Base-by-base conservation (phyloP, 108 stramenopile genomes). In the Skeletonema costatum region DNA sequence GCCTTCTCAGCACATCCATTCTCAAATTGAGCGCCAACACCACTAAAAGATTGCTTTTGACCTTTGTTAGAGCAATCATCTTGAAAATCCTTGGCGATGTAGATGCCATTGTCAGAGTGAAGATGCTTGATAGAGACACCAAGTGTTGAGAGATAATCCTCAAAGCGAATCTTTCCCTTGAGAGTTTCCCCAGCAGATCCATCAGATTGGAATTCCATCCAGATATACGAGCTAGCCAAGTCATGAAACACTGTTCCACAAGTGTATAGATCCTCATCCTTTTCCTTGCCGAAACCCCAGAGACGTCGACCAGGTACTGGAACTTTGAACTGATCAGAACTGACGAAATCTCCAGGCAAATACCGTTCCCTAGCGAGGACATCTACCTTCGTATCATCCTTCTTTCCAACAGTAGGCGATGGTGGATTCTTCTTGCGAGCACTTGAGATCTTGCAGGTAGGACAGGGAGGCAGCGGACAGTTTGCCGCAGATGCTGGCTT, bases 231-330 rank as follows among this genome's bases (percentile, higher is more conserved):
- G 32, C 56, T 16, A 10, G 83, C 85, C 31, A 75, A 64, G 42
- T 89, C 83, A 12, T 31, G 16, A 48, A 86, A 89, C 36, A 89
- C 63, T 0, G 88, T 73, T 3, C 85, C 89, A 9, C 85, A 80
- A 14, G 35, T 10, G 6, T 2, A 36, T 36, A 10, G 33, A 2
- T 53, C 16, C 0, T 21, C 16, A 29, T 32, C n/a, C 0, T 56
- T n/a, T 30, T 87, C 85, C 10, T 50, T 58, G 1, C 89, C 89
- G 44, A 46, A 39, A 0, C 78, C 74, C 33, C 75, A 42, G 0
- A 29, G 53, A 1, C 78, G 70, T 4, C 85, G 70, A 9, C 88
- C 88, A 33, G 60, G 79, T 16, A 71, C 25, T 1, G 42, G 5
- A 13, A 71, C 71, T 0, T 65, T n/a, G 21, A 77, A 85, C 33